Conservation (phyloP, 139 green algal species). For the Micractinium conductrix region DNA sequence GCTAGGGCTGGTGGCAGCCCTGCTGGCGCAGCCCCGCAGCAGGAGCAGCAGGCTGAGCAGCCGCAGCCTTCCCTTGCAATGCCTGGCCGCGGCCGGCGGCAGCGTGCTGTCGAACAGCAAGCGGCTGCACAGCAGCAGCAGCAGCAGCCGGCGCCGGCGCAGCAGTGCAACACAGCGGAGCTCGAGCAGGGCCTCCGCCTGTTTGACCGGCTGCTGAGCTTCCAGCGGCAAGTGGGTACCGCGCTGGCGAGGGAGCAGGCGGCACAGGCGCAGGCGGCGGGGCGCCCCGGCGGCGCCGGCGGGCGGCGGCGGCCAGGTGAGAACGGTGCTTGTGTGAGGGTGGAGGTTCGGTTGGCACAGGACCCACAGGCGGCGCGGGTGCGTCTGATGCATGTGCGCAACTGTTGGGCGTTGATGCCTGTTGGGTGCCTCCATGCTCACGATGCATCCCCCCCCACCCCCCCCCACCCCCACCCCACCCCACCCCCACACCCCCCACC, state of each 20-base stretch:
- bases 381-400: no score
- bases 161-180: constrained; percentile 22
- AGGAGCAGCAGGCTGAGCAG: not conserved
- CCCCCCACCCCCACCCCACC: no score
- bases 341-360: no score
- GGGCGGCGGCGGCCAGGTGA: not conserved
- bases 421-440: not conserved
- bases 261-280: not conserved
- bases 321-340: no score
- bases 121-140: no score
- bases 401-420: no score
- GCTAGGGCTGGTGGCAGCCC: not conserved
- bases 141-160: not conserved
- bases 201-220: constrained; percentile 16
- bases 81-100: no score
- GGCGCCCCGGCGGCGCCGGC: not conserved
- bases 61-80: not conserved
- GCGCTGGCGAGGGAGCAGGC: not conserved
- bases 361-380: no score
- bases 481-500: no score
- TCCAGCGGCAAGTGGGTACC: not conserved
- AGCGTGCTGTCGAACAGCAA: no score
- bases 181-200: constrained; percentile 21
- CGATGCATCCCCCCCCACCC: no score
- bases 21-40: not conserved